phyloP scores from a whole-genome alignment of 1,284 basidiomycete genomes.

The Meripilus lineatus region DNA sequence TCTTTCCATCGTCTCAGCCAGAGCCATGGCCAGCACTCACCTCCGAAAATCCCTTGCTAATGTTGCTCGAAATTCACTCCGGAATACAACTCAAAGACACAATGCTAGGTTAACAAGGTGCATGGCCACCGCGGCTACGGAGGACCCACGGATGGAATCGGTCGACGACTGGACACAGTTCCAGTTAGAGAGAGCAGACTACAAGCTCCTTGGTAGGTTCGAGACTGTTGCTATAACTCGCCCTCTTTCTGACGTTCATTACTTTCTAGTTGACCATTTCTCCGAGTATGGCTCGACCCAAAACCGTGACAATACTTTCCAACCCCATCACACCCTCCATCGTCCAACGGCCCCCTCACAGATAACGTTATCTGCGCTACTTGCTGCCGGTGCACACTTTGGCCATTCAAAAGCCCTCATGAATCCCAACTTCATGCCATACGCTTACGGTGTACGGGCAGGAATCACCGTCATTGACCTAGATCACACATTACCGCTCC shows the following conservation, averaged over 20 bases:
- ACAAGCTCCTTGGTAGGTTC: slow-evolving; percentile 49
- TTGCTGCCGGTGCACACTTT: slow-evolving; percentile 92
- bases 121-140: slow-evolving; percentile 22
- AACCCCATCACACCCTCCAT: slow-evolving; percentile 69
- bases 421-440: slow-evolving; percentile 88
- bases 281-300: slow-evolving; percentile 75
- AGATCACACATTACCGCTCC: slow-evolving; percentile 88
- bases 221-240: too few species aligned
- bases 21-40: slow-evolving; percentile 27
- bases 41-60: slow-evolving; percentile 40
- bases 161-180: slow-evolving; percentile 61
- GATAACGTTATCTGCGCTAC: slow-evolving; percentile 82
- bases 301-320: slow-evolving; percentile 65
- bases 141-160: slow-evolving; percentile 36
- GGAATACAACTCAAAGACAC: slow-evolving; percentile 10
- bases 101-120: slow-evolving; percentile 11
- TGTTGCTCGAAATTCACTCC: slow-evolving; percentile 30
- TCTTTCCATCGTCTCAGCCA: too few species aligned
- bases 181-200: slow-evolving; percentile 51
- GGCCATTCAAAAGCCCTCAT: slow-evolving; percentile 84
- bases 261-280: slow-evolving; percentile 55
- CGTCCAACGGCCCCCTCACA: slow-evolving; percentile 58
- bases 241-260: too few species aligned
- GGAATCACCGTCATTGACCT: slow-evolving; percentile 94
- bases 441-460: slow-evolving; percentile 89